phyloP scores from a whole-genome alignment of 441 rosid species.

The Arabidopsis lyrata region DNA sequence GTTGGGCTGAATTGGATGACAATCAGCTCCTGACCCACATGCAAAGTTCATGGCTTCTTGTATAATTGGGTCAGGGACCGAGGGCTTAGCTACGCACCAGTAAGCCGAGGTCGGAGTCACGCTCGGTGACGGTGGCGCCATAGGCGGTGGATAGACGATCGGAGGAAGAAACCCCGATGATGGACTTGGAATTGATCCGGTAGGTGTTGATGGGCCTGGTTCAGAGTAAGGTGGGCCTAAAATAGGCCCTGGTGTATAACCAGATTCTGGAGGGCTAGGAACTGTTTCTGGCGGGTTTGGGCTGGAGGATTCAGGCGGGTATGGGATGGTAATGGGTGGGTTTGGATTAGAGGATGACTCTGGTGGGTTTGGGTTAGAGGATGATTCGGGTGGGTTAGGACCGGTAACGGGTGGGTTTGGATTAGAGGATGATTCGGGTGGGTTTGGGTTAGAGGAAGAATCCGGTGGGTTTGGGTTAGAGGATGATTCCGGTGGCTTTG shows the following conservation, averaged over 20 bases:
- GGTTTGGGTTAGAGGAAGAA: background rate
- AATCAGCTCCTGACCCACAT: slow-evolving; percentile 91
- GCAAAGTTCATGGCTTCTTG: slow-evolving; percentile 94
- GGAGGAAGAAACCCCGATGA: slow-evolving; percentile 65
- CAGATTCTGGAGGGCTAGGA: slow-evolving; percentile 23
- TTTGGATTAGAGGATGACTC: slow-evolving; percentile 31
- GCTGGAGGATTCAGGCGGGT: slow-evolving; percentile 38
- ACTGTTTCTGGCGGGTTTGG: slow-evolving; percentile 47
- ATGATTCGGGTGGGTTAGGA: too few species aligned
- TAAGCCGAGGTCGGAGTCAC: slow-evolving; percentile 51
- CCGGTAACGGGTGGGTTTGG: background rate
- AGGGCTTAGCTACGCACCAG: slow-evolving; percentile 94
- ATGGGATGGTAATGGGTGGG: slow-evolving; percentile 37
- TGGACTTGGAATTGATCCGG: slow-evolving; percentile 57
- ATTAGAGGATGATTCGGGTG: background rate
- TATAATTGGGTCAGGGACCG: slow-evolving; percentile 90
- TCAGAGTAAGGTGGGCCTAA: slow-evolving; percentile 52
- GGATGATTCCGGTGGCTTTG: slow-evolving; percentile 16
- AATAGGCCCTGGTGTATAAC: slow-evolving; percentile 39
- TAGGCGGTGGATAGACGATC: slow-evolving; percentile 76
- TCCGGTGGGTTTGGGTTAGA: slow-evolving; percentile 17
- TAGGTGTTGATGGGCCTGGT: slow-evolving; percentile 60
- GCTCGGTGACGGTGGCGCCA: slow-evolving; percentile 64
- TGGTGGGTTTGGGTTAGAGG: slow-evolving; percentile 14
- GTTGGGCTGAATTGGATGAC: slow-evolving; percentile 65